These are phyloP conservation scores for Phytophthora fragariae DNA, from an alignment of 352 stramenopile genomes.

Conservation along the genomic window DNA sequence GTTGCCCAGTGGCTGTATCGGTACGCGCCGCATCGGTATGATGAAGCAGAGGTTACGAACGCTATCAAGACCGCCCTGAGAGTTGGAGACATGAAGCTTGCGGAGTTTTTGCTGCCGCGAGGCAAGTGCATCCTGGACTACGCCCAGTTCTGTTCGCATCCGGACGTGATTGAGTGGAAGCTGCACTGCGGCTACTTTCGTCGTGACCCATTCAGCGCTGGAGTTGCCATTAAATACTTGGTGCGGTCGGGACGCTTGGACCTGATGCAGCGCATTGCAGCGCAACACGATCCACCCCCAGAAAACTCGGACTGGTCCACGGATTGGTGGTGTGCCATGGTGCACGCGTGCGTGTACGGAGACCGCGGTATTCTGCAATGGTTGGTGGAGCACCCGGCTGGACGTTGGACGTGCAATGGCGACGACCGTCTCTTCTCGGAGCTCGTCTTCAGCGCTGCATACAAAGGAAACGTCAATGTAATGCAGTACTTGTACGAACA, in stretches of 20 bases:
- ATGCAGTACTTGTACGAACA: slow-evolving; percentile 23
- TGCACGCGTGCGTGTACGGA: slow-evolving; percentile 20
- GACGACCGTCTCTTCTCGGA: slow-evolving; percentile 22
- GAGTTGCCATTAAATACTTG: slow-evolving; percentile 21
- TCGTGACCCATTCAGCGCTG: slow-evolving; percentile 14
- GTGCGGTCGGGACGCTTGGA: slow-evolving; percentile 22
- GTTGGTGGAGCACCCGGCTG: slow-evolving; percentile 29
- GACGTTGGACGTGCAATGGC: slow-evolving; percentile 15
- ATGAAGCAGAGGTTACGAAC: slow-evolving; percentile 10
- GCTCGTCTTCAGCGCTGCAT: slow-evolving; percentile 19
- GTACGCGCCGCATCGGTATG: neutral
- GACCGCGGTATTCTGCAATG: slow-evolving; percentile 19
- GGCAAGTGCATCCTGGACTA: slow-evolving; percentile 29
- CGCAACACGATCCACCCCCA: slow-evolving; percentile 8
- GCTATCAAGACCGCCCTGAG: slow-evolving; percentile 19
- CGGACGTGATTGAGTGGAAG: slow-evolving; percentile 25
- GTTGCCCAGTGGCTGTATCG: slow-evolving; percentile 16
- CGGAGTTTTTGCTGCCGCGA: slow-evolving; percentile 16
- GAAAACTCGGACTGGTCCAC: slow-evolving; percentile 10
- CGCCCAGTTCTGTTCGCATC: slow-evolving; percentile 19
- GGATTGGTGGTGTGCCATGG: slow-evolving; percentile 25
- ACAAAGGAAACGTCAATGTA: slow-evolving; percentile 14
- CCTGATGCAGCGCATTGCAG: slow-evolving; percentile 25
- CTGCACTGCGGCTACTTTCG: slow-evolving; percentile 21
- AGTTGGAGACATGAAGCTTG: slow-evolving; percentile 4